Evolutionary conservation across 2,329 filamentous ascomycete genomes (phyloP).

Genomic region (Neofusicoccum sp.): DNA sequence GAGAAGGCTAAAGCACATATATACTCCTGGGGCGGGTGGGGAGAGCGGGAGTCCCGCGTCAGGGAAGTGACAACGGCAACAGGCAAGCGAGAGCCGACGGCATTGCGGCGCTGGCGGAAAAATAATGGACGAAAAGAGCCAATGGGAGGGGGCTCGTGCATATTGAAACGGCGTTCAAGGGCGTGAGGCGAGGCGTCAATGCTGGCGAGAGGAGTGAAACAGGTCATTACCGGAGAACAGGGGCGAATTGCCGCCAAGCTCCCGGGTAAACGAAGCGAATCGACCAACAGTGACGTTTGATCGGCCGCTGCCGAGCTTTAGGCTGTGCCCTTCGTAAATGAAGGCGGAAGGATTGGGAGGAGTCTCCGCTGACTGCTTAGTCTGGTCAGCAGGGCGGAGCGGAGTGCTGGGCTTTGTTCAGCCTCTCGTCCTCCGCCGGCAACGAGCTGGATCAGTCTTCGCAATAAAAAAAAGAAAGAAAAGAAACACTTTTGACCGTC

Average conservation of each 20-base stretch:
- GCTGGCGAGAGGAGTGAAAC: neutral
- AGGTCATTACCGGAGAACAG: neutral
- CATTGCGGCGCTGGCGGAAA: constrained; percentile 7
- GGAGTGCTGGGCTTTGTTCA: neutral
- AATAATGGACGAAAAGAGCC: neutral
- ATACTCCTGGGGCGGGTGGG: constrained; percentile 1
- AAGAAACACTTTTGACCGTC: neutral
- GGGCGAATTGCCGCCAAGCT: constrained; percentile 13
- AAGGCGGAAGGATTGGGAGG: constrained; percentile 3
- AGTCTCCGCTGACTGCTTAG: constrained; percentile 2
- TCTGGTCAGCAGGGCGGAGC: neutral
- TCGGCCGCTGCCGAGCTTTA: constrained; percentile 6
- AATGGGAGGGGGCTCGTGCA: neutral
- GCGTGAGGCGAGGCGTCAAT: neutral
- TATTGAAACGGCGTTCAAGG: constrained; percentile 11
- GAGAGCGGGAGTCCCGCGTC: constrained; percentile 12
- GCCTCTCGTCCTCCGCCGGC: neutral
- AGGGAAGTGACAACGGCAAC: neutral
- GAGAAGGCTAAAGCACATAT: neutral
- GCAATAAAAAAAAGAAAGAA: neutral
- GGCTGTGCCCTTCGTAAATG: constrained; percentile 5
- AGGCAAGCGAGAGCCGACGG: constrained; percentile 12
- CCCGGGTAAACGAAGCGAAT: neutral
- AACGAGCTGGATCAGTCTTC: neutral
- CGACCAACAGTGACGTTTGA: constrained; percentile 4